Percentiles rank a stretch among this genome's conserved stretches.
These are phyloP conservation scores for Ophiostoma angusticollis DNA, from an alignment of 2,329 filamentous ascomycete species.

Conservation along the genomic window DNA sequence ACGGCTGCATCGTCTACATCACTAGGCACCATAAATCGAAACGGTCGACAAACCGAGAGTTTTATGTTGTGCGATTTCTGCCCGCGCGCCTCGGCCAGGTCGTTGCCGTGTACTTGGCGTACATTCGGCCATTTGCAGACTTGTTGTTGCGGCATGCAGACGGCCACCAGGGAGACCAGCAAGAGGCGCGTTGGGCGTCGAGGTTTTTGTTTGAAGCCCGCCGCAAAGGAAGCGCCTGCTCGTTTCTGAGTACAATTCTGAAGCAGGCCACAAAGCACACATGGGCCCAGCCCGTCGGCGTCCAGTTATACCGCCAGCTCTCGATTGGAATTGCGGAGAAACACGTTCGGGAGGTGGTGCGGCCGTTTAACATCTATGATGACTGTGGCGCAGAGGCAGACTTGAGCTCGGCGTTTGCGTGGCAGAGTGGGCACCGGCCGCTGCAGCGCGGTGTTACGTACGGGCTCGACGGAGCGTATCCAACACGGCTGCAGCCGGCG, in stretches of 20 bases:
- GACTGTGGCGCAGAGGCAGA: too few relatives aligned
- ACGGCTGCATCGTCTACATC: not conserved
- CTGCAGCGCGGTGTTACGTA: too few relatives aligned
- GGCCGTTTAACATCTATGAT: too few relatives aligned
- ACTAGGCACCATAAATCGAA: not conserved
- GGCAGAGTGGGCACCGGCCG: too few relatives aligned
- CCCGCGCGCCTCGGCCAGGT: not conserved
- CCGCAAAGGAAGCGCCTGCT: not conserved
- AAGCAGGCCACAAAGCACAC: not conserved
- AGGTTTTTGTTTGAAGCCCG: not conserved
- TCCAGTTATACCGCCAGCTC: too few relatives aligned
- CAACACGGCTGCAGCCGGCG: too few relatives aligned
- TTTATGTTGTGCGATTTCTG: not conserved
- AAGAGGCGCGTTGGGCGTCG: not conserved
- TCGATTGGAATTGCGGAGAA: too few relatives aligned
- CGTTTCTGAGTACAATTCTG: not conserved
- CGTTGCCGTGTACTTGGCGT: not conserved
- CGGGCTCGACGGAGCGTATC: too few relatives aligned
- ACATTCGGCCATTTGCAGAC: not conserved
- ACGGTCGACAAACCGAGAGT: not conserved
- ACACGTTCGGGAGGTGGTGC: too few relatives aligned
- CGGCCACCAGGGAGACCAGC: not conserved
- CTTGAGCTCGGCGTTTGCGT: too few relatives aligned
- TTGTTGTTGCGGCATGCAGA: not conserved
- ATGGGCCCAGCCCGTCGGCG: not conserved